A percentile compares a stretch with the other conserved stretches of the same genome.
These are phyloP conservation scores for Cajanus cajan DNA, from an alignment of 306 rosid genomes.

Conservation along the genomic window DNA sequence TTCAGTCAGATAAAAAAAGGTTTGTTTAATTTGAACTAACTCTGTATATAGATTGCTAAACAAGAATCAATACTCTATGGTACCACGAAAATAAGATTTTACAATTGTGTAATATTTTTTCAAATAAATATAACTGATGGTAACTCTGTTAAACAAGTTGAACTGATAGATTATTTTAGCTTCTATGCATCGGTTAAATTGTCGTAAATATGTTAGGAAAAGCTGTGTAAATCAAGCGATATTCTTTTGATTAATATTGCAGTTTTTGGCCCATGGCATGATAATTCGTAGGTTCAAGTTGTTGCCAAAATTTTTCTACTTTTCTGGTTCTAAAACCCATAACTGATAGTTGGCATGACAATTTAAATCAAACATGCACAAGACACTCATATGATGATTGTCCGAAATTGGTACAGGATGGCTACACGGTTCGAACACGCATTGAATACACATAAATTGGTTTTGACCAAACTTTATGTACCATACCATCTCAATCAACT, in stretches of 20 bases:
- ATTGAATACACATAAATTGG: background rate
- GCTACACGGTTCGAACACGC: slow-evolving; percentile 17
- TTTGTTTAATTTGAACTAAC: background rate
- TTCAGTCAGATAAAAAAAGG: background rate
- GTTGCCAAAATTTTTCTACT: background rate
- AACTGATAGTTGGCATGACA: slow-evolving; percentile 3
- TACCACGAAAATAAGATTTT: background rate
- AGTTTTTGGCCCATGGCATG: background rate
- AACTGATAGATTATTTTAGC: background rate
- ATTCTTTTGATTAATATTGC: background rate
- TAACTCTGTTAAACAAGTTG: background rate
- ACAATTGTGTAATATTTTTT: background rate
- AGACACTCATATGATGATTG: background rate
- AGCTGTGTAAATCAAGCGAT: background rate
- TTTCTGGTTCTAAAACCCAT: background rate
- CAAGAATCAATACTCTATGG: background rate
- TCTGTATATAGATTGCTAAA: background rate
- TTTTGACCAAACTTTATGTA: background rate
- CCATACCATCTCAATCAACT: background rate
- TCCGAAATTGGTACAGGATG: background rate
- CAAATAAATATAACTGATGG: background rate
- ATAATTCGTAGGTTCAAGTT: background rate
- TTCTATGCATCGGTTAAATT: background rate
- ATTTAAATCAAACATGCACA: slow-evolving; percentile 1
- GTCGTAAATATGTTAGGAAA: background rate